Base-by-base conservation (phyloP, 805 yeast genomes). In the Tetrapisispora namnaoensis region DNA sequence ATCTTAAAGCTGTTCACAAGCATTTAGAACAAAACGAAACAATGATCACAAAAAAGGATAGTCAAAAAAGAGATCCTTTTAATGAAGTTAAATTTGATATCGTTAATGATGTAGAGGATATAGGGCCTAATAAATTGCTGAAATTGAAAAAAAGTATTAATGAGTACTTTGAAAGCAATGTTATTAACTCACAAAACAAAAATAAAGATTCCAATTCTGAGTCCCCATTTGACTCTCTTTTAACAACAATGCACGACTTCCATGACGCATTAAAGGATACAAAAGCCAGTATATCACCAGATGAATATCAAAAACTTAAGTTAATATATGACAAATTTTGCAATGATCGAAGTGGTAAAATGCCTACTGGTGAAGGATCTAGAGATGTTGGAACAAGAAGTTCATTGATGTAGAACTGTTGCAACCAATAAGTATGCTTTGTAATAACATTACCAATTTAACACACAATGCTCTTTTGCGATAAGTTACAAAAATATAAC, bases 341-440 rank as follows among this genome's bases (percentile, higher is more conserved):
- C 5, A 75, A 80, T 38, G 88, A 79, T 16, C 69, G 97, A 42
- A 90, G 85, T 49, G 96, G 96, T 0, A 82, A 83, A 50, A 80
- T 91, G 87, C 95, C 95, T 1, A 81, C 80, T 53, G 97, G 96
- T 0, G 75, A 80, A 34, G 79, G 91, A 3, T 79, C 93, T 58
- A 79, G 72, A 38, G 90, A 85, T 43, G 75, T 89, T 17, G 97
- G 97, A 1, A 95, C 89, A 3, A 73, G 97, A 51, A 76, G 86
- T 10, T 84, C 95, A 0, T 68, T 90, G 45, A 86, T 85, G 88
- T 89, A 65, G 71, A 22, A 5, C n/a, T 32, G 6, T 4, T 14
- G 8, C 28, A 24, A 24, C 28, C 8, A 4, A 24, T 8, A 6
- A 24, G 4, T 8, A 24, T 4, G 8, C 8, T 24, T 24, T 24